phyloP scores from a whole-genome alignment of 106 monocot genomes.

The Platanthera zijinensis region DNA sequence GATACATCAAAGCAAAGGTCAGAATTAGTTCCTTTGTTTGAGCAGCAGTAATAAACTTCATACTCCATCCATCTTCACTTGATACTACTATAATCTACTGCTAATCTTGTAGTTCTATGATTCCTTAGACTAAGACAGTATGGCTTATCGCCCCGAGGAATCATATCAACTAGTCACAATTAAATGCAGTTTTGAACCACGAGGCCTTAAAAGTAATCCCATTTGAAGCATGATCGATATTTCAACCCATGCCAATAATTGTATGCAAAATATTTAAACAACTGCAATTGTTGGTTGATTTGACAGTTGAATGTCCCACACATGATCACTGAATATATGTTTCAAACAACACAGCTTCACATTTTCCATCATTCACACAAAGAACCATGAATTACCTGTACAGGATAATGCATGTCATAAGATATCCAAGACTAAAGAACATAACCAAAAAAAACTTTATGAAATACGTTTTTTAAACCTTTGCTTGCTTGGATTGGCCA shows the following conservation, averaged over 20 bases:
- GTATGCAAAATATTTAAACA: background rate
- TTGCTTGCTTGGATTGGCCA: slow-evolving; percentile 33
- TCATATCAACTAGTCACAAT: background rate
- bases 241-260: background rate
- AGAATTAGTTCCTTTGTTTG: background rate
- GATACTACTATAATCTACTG: background rate
- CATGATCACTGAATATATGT: background rate
- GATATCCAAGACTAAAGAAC: background rate
- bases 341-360: background rate
- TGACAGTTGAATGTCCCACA: background rate
- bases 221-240: background rate
- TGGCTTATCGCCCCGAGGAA: background rate
- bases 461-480: slow-evolving; percentile 23
- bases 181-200: background rate
- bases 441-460: background rate
- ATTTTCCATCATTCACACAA: background rate
- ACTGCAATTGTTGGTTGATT: slow-evolving; percentile 1
- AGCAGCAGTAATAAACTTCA: background rate
- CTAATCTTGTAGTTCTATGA: background rate
- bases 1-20: background rate
- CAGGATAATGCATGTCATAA: background rate
- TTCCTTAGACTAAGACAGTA: background rate
- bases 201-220: background rate
- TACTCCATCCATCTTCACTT: slow-evolving; percentile 1
- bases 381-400: slow-evolving; percentile 9